These are phyloP conservation scores for Ascochyta pisi DNA, from an alignment of 2,329 filamentous ascomycete genomes.

Conservation along the genomic window DNA sequence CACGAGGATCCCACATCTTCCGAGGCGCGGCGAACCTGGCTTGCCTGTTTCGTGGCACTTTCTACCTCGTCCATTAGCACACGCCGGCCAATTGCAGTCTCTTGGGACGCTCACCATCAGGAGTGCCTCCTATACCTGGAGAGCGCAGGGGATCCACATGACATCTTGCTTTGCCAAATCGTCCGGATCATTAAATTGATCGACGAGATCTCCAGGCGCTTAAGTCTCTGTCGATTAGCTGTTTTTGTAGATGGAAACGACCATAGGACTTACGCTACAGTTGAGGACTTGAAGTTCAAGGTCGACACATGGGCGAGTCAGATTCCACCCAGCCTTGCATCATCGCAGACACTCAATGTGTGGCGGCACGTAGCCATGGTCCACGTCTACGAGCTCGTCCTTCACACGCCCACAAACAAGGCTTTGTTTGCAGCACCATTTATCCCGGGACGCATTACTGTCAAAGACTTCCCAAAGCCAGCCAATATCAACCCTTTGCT, in stretches of 20 bases:
- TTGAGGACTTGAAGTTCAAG: constrained; percentile 26
- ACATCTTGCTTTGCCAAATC: constrained; percentile 35
- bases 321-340: constrained; percentile 28
- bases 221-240: constrained; percentile 29
- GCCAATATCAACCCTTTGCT: constrained; percentile 26
- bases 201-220: constrained; percentile 28
- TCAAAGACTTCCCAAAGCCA: constrained; percentile 37
- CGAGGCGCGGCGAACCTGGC: constrained; percentile 40
- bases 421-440: constrained; percentile 35
- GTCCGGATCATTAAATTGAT: constrained; percentile 30
- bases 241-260: constrained; percentile 32
- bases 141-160: constrained; percentile 23
- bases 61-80: constrained; percentile 28
- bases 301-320: constrained; percentile 34
- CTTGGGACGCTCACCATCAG: constrained; percentile 32
- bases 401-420: constrained; percentile 39
- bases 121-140: constrained; percentile 32
- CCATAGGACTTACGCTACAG: constrained; percentile 23
- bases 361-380: constrained; percentile 36
- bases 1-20: constrained; percentile 29
- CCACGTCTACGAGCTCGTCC: constrained; percentile 28
- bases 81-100: constrained; percentile 30
- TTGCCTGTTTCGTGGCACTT: constrained; percentile 36
- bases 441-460: constrained; percentile 32
- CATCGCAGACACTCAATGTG: constrained; percentile 31